A percentile compares a stretch with the other conserved stretches of the same genome.
Evolutionary conservation across 345 rosid genomes (phyloP).

Genomic region (Corchorus capsularis): DNA sequence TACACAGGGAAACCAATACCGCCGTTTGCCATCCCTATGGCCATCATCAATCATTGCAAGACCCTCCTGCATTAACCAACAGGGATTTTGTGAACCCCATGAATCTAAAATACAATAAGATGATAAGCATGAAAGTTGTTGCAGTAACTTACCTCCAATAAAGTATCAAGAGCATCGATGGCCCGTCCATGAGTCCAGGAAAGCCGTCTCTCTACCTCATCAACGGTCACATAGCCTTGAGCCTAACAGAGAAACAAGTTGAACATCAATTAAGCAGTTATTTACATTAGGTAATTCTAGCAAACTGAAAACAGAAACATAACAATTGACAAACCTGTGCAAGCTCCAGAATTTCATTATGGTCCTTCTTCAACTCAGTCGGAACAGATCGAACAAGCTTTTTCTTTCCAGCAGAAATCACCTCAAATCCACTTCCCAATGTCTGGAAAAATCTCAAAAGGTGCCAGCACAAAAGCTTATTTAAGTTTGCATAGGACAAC

Average conservation of each 20-base stretch:
- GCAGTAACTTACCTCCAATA: slow-evolving; percentile 59
- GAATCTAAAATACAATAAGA: slow-evolving; percentile 2
- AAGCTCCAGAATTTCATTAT: slow-evolving; percentile 82
- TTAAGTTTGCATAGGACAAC: background rate
- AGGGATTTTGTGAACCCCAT: slow-evolving; percentile 29
- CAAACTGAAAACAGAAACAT: background rate
- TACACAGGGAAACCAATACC: slow-evolving; percentile 90
- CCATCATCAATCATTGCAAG: slow-evolving; percentile 89
- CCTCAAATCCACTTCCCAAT: slow-evolving; percentile 90
- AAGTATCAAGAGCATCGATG: slow-evolving; percentile 70
- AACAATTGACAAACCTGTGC: slow-evolving; percentile 63
- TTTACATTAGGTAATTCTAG: slow-evolving; percentile 7
- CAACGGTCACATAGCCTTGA: slow-evolving; percentile 87
- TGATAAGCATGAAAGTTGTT: background rate
- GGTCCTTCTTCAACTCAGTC: slow-evolving; percentile 92
- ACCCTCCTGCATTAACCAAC: slow-evolving; percentile 58
- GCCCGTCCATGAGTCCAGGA: slow-evolving; percentile 91
- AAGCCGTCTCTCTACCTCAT: slow-evolving; percentile 69
- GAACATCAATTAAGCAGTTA: background rate
- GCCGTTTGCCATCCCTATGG: slow-evolving; percentile 63
- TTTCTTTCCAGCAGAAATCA: slow-evolving; percentile 81
- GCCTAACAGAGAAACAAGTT: slow-evolving; percentile 43
- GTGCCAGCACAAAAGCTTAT: background rate
- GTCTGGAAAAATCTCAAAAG: slow-evolving; percentile 38
- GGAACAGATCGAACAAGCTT: slow-evolving; percentile 92